Evolutionary conservation across 257 asterid species (phyloP), one percentile per base, ranked within the genome.

Genomic region (Penstemon davidsonii): DNA sequence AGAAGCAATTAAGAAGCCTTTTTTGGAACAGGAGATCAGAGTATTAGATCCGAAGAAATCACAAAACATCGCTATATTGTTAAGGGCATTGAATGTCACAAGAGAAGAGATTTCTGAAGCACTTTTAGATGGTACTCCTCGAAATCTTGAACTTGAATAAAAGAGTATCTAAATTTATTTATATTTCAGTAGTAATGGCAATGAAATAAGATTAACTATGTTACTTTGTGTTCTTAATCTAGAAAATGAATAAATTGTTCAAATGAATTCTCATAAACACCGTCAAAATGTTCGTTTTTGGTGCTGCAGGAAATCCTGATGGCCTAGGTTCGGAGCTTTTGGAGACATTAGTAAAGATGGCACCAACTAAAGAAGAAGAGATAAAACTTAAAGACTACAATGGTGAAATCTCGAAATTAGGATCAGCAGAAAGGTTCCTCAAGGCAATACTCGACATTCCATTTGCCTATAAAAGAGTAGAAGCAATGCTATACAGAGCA

Each of bases 301-400:
- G 59, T 76, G 46, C 53, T 42, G 62, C 86, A 91, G 98, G 98
- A 76, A 87, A 87, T 77, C 90, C 85, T 25, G 96, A 87, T 71
- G 94, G 98, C 55, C 74, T 87, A 46, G 98, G 90, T 66, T 77
- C 90, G 42, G 96, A 91, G 79, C 92, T 91, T 72, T 81, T 91
- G 77, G 98, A 89, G 82, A 91, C 98, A 38, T 74, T 91, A 82
- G 94, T 84, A 76, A 91, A 89, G 86, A 88, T 91, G 98, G 94
- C 98, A 80, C 98, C 98, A 47, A 91, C 94, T 63, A 88, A 82
- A 78, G 96, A 91, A 79, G 98, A 91, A 82, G 98, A 91, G 69
- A 87, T 83, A 69, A 89, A 87, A 56, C 88, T 91, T 33, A 81
- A 80, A 82, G 79, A 81, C 36, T 89, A 76, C 76, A 75, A 71